Evolutionary conservation across 2,329 filamentous ascomycete genomes (phyloP).

Genomic region (Aaosphaeria pasadenensis): DNA sequence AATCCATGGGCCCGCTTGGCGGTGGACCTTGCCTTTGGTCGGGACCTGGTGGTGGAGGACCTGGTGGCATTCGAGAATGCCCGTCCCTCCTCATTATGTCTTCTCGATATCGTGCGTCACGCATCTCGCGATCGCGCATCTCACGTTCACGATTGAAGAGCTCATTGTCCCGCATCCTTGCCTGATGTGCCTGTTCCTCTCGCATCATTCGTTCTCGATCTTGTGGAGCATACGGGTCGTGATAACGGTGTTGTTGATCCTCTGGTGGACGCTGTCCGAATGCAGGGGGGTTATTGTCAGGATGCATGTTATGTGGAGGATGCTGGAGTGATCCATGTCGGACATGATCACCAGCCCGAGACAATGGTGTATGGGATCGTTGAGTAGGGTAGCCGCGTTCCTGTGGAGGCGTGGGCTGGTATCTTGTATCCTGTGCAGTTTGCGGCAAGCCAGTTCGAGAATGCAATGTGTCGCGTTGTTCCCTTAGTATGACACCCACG

Average conservation of each 20-base stretch:
- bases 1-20: conserved; percentile 3
- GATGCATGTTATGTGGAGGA: conserved; percentile 28
- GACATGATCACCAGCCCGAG: conserved; percentile 24
- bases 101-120: conserved; percentile 5
- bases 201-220: conserved; percentile 21
- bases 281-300: conserved; percentile 20
- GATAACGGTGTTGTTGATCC: conserved; percentile 22
- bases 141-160: conserved; percentile 11
- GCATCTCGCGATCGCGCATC: conserved; percentile 12
- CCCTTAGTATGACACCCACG: conserved; percentile 24
- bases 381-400: conserved; percentile 26
- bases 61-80: background rate
- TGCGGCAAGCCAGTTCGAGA: conserved; percentile 8
- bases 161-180: conserved; percentile 18
- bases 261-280: conserved; percentile 26
- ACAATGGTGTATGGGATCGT: conserved; percentile 33
- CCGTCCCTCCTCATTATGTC: conserved; percentile 7
- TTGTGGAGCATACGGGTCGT: conserved; percentile 19
- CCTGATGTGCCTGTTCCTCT: conserved; percentile 20
- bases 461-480: conserved; percentile 19
- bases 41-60: conserved; percentile 2
- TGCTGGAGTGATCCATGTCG: conserved; percentile 26
- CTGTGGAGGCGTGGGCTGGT: conserved; percentile 18
- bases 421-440: conserved; percentile 25
- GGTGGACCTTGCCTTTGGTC: conserved; percentile 3